Conservation (phyloP, 768 basidiomycete genomes). For the Mycena galopus region DNA sequence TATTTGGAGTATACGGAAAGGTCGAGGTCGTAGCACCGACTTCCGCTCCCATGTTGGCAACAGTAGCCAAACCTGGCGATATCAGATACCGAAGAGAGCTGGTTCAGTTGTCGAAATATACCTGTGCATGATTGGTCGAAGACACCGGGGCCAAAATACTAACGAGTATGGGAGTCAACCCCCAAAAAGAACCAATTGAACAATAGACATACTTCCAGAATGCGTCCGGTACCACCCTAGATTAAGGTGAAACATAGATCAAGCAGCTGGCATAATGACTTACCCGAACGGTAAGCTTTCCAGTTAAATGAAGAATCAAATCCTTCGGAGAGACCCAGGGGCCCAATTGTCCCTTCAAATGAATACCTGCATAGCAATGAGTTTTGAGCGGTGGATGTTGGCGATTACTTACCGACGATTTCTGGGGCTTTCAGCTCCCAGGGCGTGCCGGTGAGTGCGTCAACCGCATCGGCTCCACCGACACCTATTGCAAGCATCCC, state of each 20-base stretch:
- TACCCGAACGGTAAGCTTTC: constrained; percentile 93
- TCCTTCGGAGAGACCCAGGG: constrained; percentile 98
- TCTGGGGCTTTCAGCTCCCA: constrained; percentile 86
- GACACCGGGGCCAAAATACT: constrained; percentile 95
- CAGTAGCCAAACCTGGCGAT: constrained; percentile 81
- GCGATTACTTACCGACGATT: constrained; percentile 24
- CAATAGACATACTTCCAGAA: constrained; percentile 68
- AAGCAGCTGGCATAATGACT: constrained; percentile 42
- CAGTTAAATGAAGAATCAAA: constrained; percentile 93
- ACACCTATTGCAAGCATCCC: constrained; percentile 98
- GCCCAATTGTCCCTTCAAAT: constrained; percentile 86
- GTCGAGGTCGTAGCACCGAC: constrained; percentile 99
- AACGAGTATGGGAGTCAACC: background rate
- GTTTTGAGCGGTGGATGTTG: background rate
- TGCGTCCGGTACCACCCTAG: constrained; percentile 95
- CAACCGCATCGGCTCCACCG: constrained; percentile 98
- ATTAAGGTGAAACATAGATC: background rate
- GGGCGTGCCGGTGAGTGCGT: constrained; percentile 97
- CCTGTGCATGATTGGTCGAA: constrained; percentile 93
- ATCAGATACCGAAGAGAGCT: background rate
- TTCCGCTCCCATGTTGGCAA: constrained; percentile 99
- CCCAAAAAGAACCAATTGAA: background rate
- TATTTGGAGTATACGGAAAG: constrained; percentile 94
- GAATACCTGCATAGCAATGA: constrained; percentile 70
- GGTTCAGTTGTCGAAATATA: constrained; percentile 40